phyloP scores from a whole-genome alignment of 495 filamentous ascomycete species.

The Aspergillus saccharolyticus region DNA sequence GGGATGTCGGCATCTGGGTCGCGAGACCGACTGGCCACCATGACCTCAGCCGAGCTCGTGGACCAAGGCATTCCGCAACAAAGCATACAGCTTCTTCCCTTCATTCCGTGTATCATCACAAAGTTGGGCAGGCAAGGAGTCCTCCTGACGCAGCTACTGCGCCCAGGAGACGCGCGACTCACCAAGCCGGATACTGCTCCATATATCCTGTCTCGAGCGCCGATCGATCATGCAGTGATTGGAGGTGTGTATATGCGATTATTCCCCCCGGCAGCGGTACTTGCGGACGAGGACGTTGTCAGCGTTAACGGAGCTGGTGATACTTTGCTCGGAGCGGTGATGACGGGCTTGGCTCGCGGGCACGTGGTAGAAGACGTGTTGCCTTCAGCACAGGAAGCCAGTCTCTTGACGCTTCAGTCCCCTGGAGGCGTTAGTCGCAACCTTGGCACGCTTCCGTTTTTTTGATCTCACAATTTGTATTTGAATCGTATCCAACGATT shows the following conservation, averaged over 20 bases:
- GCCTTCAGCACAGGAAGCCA: conserved; percentile 62
- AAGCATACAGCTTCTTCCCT: conserved; percentile 79
- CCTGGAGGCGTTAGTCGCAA: conserved; percentile 61
- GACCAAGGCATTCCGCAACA: conserved; percentile 79
- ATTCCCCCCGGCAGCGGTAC: conserved; percentile 62
- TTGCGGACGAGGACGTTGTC: conserved; percentile 58
- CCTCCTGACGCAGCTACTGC: conserved; percentile 66
- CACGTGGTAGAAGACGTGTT: conserved; percentile 38
- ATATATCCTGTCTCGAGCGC: conserved; percentile 62
- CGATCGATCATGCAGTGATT: conserved; percentile 46
- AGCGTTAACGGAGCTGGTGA: conserved; percentile 95
- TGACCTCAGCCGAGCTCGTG: conserved; percentile 59
- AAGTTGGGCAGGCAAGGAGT: conserved; percentile 81
- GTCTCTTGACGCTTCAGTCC: conserved; percentile 67
- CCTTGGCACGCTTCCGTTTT: conserved; percentile 12
- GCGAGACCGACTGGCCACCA: conserved; percentile 56
- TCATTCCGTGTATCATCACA: conserved; percentile 74
- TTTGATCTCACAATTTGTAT: background rate
- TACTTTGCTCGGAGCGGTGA: conserved; percentile 77
- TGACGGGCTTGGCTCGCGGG: conserved; percentile 56
- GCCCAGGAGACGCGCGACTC: conserved; percentile 57
- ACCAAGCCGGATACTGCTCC: conserved; percentile 52
- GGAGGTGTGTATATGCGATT: conserved; percentile 83
- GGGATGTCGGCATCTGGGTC: conserved; percentile 52
- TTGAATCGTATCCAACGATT: background rate